phyloP scores from a whole-genome alignment of 805 yeast species.

The Kodamaea fukazawae region DNA sequence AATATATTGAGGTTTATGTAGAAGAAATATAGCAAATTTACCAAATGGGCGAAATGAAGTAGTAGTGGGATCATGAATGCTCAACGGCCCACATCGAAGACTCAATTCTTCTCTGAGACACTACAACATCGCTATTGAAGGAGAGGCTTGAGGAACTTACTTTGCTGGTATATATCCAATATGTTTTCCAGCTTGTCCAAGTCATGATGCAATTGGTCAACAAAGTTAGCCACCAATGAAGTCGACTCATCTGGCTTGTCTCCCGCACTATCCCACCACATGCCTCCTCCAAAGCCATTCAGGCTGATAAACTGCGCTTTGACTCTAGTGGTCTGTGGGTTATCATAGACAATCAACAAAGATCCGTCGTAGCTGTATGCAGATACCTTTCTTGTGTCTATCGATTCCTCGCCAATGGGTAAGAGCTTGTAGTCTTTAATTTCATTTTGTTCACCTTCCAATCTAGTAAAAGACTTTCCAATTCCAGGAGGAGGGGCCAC shows the following conservation, averaged over 20 bases:
- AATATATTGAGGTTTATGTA: not conserved
- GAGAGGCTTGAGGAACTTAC: slow-evolving; percentile 13
- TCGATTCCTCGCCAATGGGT: slow-evolving; percentile 49
- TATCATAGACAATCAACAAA: slow-evolving; percentile 57
- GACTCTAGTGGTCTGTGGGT: slow-evolving; percentile 42
- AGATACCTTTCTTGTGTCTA: slow-evolving; percentile 49
- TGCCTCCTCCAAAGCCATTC: slow-evolving; percentile 69
- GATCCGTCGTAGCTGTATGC: slow-evolving; percentile 27
- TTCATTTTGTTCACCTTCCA: slow-evolving; percentile 22
- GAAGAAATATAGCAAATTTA: not conserved
- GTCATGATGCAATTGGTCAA: slow-evolving; percentile 27
- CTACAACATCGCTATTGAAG: no score
- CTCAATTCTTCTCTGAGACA: no score
- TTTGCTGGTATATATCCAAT: slow-evolving; percentile 13
- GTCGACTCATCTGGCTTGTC: slow-evolving; percentile 39
- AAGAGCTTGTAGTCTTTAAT: slow-evolving; percentile 56
- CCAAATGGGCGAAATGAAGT: no score
- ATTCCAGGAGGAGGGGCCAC: slow-evolving; percentile 34
- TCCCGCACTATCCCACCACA: slow-evolving; percentile 95
- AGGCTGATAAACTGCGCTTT: slow-evolving; percentile 61
- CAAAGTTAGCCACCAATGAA: slow-evolving; percentile 48
- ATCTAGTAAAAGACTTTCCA: slow-evolving; percentile 37
- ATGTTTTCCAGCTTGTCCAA: slow-evolving; percentile 18
- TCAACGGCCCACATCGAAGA: no score
- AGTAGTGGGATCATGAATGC: no score